Base-by-base conservation (phyloP, 176 grass and related monocot genomes). In the Alopecurus myosuroides region DNA sequence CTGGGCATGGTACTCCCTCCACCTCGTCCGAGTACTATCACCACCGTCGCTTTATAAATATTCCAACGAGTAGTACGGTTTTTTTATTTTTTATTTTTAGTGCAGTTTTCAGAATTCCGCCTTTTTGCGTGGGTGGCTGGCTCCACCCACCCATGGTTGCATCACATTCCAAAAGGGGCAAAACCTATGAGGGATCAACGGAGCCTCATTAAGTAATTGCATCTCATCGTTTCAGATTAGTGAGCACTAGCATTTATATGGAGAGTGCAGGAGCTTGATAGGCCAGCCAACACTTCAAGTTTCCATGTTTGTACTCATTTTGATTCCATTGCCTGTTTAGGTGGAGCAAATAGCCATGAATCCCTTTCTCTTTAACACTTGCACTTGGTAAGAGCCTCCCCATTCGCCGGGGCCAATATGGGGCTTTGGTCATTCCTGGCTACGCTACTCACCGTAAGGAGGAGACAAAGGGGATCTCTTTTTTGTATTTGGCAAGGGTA, bases 231-330 rank as follows among this genome's bases (percentile, higher is more conserved):
- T 30, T 25, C 48, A 77, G 45, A 64, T 26, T 23, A 6, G 19
- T 41, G 11, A 39, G 11, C 5, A 36, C 5, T 37, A 9, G 1
- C 33, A 15, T 14, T 14, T 72, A 18, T 63, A 28, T 55, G 20
- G 7, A 44, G 77, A 31, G 71, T 33, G 2, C 20, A 12, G 25
- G 55, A n/a, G 55, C 9, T 23, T 79, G 81, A 66, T 84, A 74
- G 26, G 64, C 20, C 25, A 20, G 81, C 74, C 66, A 66, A 66
- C 19, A 66, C 13, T 31, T 84, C 87, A 67, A 80, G 82, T 76
- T 81, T 70, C 77, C n/a, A 85, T 11, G 34, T 22, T 55, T 46
- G 30, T 28, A 61, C 74, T 26, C 17, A 3, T 34, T 62, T 52
- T 84, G 51, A 63, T 70, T 49, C 42, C 23, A 34, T 18, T 78